phyloP scores from a whole-genome alignment of 2,329 filamentous ascomycete genomes.

The Raffaelea ambrosiae region DNA sequence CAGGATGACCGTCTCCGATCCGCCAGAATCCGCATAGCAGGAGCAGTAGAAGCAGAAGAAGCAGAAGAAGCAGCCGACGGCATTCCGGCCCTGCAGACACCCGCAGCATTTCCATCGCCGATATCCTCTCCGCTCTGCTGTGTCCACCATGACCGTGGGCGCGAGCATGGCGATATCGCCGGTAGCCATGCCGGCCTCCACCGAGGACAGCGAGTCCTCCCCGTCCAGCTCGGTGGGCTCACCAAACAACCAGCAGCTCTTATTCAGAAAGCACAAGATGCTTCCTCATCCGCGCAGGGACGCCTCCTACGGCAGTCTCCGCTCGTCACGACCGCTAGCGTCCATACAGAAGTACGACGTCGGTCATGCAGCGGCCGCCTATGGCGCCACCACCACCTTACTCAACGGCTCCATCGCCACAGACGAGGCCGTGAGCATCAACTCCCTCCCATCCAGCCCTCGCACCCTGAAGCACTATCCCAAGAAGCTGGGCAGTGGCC shows the following conservation, averaged over 20 bases:
- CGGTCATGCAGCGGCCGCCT: conserved; percentile 9
- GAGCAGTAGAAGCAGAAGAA: background rate
- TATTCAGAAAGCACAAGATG: conserved; percentile 29
- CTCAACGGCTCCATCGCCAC: conserved; percentile 19
- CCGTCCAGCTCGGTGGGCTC: background rate
- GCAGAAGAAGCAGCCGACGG: background rate
- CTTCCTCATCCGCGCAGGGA: conserved; percentile 27
- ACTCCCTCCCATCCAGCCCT: conserved; percentile 27
- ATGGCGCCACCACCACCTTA: background rate
- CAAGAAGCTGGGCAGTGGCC: conserved; percentile 32
- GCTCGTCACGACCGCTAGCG: conserved; percentile 5
- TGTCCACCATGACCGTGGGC: background rate
- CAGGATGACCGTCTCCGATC: background rate
- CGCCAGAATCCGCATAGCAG: background rate
- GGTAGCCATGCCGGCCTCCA: background rate
- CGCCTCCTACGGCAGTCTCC: conserved; percentile 10
- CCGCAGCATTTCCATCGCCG: background rate
- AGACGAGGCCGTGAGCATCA: conserved; percentile 11
- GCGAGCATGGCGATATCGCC: conserved; percentile 6
- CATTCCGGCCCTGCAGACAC: background rate
- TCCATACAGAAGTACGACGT: conserved; percentile 12
- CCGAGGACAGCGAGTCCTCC: conserved; percentile 1
- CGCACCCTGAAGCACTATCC: conserved; percentile 32
- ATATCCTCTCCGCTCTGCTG: background rate
- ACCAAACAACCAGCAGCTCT: conserved; percentile 6